Evolutionary conservation across 192 early-diverging fungal species (phyloP).

Genomic region (Haplosporangium gracile): DNA sequence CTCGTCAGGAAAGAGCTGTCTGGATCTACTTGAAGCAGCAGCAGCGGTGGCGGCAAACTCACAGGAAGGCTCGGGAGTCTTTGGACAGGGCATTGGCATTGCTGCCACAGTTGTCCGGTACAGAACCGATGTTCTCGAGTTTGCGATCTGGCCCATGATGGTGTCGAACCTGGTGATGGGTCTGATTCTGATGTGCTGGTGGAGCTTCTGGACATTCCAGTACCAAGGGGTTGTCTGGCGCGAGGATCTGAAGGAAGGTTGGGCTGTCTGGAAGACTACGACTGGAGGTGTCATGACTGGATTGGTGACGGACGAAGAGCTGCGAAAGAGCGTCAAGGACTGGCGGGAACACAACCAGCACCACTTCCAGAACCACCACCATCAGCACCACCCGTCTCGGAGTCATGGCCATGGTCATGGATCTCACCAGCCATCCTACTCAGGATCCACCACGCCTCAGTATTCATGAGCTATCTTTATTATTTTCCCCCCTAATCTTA

Average conservation of each 20-base stretch:
- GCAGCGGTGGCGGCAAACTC: background rate
- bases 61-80: background rate
- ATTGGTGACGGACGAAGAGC: constrained; percentile 47
- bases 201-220: constrained; percentile 72
- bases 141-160: constrained; percentile 56
- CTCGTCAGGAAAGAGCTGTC: constrained; percentile 41
- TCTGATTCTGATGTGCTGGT: constrained; percentile 63
- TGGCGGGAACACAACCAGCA: constrained; percentile 24
- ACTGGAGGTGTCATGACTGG: constrained; percentile 53
- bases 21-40: constrained; percentile 26
- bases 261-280: constrained; percentile 62
- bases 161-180: constrained; percentile 58
- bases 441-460: background rate
- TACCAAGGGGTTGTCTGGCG: constrained; percentile 67
- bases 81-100: background rate
- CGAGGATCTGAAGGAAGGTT: constrained; percentile 65
- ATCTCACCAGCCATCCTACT: background rate
- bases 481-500: background rate
- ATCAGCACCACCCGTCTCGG: constrained; percentile 4
- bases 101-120: constrained; percentile 33
- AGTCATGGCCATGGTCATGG: constrained; percentile 3
- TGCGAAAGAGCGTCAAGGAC: constrained; percentile 53
- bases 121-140: constrained; percentile 47
- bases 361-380: constrained; percentile 6
- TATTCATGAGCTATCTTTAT: background rate